Base-by-base conservation (phyloP, 2,329 filamentous ascomycete genomes). In the Dendrostoma leiphaemia region DNA sequence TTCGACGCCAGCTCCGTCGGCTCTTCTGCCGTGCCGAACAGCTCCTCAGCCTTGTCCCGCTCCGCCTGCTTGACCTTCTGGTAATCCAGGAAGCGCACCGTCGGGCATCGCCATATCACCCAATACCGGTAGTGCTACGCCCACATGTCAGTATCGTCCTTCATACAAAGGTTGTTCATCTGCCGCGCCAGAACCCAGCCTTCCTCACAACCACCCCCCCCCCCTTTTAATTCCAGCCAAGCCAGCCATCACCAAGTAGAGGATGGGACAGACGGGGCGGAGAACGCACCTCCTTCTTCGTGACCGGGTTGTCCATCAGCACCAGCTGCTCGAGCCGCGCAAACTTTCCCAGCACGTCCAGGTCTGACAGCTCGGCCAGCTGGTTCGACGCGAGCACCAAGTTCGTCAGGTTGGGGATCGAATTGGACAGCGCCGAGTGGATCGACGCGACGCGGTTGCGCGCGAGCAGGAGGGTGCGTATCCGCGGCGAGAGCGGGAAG, bases 11-110 rank as follows among this genome's bases (percentile, higher is more conserved):
- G 78, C 10, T 88, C 86, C 0, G 91, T 91, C 1, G 93, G 94
- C 67, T 89, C 84, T 48, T 88, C 83, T 1, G 72, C 70, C 3
- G 88, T 90, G 48, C 95, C 95, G 65, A 97, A 97, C 2, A 99
- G 78, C 70, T 93, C 88, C 17, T 74, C 78, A 0, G 91, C 91
- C 63, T 85, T 82, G 60, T 83, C 75, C 41, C 92, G 84, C 78
- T 99, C 94, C 0, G 81, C 85, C 60, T 94, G 84, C 72, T 91
- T 95, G 47, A 99, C 91, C 73, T 96, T 96, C 63, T 85, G 81
- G 69, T 91, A 97, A 73, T 99, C 94, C 46, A 99, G 80, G 72
- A 96, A 97, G 41, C 93, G 86, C 40, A 99, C 85, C 4, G 80
- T 81, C 1, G 91, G 91, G 68, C 89, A 90, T 59, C 87, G 84